A percentile compares a stretch with the other conserved stretches of the same genome.
Evolutionary conservation across 1,139 yeast species (phyloP).

Genomic region (Lodderomyces parapsilosis): DNA sequence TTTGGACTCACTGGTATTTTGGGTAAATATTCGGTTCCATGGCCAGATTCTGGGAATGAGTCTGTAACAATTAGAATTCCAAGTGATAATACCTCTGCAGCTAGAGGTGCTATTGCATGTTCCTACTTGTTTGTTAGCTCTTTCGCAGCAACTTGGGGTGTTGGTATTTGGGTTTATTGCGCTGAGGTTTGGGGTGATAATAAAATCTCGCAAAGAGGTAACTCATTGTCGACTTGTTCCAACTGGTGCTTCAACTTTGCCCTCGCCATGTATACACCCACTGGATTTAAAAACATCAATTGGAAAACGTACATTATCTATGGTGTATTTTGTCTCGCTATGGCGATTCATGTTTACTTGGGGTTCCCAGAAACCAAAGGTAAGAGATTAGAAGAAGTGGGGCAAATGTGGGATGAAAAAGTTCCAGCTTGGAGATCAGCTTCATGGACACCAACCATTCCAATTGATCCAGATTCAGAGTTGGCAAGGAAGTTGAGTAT

Average conservation of each 20-base stretch:
- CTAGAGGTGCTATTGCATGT: constrained; percentile 56
- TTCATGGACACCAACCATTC: constrained; percentile 38
- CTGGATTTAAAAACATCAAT: constrained; percentile 43
- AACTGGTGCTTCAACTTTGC: constrained; percentile 56
- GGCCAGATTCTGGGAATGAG: constrained; percentile 29
- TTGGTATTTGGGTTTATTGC: constrained; percentile 57
- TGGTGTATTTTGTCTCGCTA: constrained; percentile 48
- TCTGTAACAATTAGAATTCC: constrained; percentile 50
- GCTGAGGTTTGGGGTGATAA: constrained; percentile 54
- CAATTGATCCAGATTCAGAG: constrained; percentile 43
- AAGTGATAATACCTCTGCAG: constrained; percentile 33
- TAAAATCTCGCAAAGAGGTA: constrained; percentile 58
- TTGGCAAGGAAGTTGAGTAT: constrained; percentile 36
- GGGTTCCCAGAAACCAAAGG: constrained; percentile 66
- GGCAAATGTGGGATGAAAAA: constrained; percentile 54
- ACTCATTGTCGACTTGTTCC: constrained; percentile 49
- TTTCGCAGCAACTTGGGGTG: constrained; percentile 60
- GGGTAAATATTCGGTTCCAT: constrained; percentile 40
- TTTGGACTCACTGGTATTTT: constrained; percentile 40
- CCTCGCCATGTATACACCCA: constrained; percentile 48
- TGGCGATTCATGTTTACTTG: constrained; percentile 63
- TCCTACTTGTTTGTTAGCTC: constrained; percentile 54
- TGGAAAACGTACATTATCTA: constrained; percentile 50
- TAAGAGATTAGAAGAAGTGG: constrained; percentile 62
- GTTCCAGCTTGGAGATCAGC: constrained; percentile 61